A percentile compares a stretch with the other conserved stretches of the same genome.
phyloP scores from a whole-genome alignment of 106 monocot species.

The Posidonia australis region DNA sequence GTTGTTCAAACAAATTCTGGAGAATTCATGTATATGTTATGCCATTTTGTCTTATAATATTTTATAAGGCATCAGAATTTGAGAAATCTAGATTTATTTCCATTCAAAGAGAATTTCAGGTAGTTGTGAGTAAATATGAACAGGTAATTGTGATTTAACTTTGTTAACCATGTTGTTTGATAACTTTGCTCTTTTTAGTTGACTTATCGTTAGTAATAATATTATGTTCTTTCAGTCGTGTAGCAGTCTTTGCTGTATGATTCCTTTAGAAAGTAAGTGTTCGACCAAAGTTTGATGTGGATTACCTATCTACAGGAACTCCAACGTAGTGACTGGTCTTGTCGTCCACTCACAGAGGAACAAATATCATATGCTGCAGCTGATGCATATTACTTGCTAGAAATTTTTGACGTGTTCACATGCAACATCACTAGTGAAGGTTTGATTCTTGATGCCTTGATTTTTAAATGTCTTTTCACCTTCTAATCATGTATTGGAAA shows the following conservation, averaged over 20 bases:
- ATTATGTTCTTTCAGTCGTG: not conserved
- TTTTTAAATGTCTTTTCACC: not conserved
- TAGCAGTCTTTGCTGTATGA: not conserved
- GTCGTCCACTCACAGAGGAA: slow-evolving; percentile 63
- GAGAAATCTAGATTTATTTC: too few relatives aligned
- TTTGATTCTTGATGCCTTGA: slow-evolving; percentile 17
- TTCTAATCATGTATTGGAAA: not conserved
- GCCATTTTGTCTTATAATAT: too few relatives aligned
- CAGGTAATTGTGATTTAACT: too few relatives aligned
- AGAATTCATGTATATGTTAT: too few relatives aligned
- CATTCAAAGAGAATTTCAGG: too few relatives aligned
- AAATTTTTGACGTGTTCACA: slow-evolving; percentile 59
- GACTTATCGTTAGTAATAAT: too few relatives aligned
- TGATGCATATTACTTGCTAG: slow-evolving; percentile 91
- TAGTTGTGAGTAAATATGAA: too few relatives aligned
- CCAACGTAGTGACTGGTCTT: slow-evolving; percentile 96
- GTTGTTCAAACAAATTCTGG: too few relatives aligned
- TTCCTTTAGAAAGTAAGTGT: not conserved
- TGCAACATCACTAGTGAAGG: slow-evolving; percentile 40
- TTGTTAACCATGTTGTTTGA: too few relatives aligned
- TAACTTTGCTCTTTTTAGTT: too few relatives aligned
- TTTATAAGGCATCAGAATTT: too few relatives aligned
- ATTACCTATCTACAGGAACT: slow-evolving; percentile 46
- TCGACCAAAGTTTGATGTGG: slow-evolving; percentile 1
- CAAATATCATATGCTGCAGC: slow-evolving; percentile 87